These are phyloP conservation scores for Rhynchosporium secalis DNA, from an alignment of 2,329 filamentous ascomycete genomes.

Conservation along the genomic window DNA sequence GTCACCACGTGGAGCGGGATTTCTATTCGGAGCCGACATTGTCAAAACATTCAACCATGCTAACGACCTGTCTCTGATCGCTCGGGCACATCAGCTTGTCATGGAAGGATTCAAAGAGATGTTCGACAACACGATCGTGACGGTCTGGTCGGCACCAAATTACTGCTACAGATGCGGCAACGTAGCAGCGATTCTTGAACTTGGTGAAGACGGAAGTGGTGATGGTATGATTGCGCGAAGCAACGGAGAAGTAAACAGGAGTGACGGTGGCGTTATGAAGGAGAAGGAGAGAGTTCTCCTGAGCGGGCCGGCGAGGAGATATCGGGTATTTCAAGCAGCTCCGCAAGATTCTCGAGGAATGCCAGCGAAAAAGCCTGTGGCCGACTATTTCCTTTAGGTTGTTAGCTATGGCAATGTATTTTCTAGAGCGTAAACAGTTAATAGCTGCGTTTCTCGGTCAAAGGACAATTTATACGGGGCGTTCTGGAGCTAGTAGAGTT, in stretches of 20 bases:
- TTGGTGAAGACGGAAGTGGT: conserved; percentile 83
- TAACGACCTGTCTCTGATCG: conserved; percentile 90
- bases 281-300: conserved; percentile 54
- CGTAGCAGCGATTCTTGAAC: conserved; percentile 89
- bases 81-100: conserved; percentile 92
- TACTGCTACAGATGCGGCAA: conserved; percentile 94
- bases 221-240: conserved; percentile 48
- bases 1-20: conserved; percentile 89
- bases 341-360: conserved; percentile 95
- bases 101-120: conserved; percentile 99
- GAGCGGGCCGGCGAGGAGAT: conserved; percentile 79
- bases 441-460: not conserved
- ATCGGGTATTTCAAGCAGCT: conserved; percentile 93
- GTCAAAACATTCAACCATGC: conserved; percentile 94
- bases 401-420: not conserved
- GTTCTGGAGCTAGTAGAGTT: conserved; percentile 5
- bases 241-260: conserved; percentile 52
- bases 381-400: conserved; percentile 80
- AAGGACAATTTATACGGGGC: not conserved
- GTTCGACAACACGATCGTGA: conserved; percentile 95
- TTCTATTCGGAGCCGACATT: conserved; percentile 93
- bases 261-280: conserved; percentile 53
- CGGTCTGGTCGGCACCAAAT: conserved; percentile 97
- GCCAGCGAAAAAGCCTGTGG: conserved; percentile 98
- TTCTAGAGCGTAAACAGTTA: not conserved